Evolutionary conservation across 2,329 filamentous ascomycete genomes (phyloP).

Genomic region (Alternaria ventricosa): DNA sequence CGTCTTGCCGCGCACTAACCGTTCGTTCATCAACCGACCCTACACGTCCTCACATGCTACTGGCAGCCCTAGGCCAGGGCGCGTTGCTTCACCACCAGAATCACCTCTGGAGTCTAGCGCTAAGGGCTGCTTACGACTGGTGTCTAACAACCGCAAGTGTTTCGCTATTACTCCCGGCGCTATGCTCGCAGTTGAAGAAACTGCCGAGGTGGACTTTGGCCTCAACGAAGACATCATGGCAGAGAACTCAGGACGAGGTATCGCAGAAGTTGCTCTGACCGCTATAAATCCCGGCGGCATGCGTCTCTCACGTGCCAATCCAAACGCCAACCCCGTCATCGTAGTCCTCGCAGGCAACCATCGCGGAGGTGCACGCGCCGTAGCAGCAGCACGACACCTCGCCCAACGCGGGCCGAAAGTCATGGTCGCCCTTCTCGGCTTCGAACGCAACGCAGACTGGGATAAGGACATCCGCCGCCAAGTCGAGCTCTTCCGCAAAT

Average conservation of each 20-base stretch:
- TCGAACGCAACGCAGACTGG: constrained; percentile 81
- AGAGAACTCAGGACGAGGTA: constrained; percentile 87
- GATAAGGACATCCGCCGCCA: constrained; percentile 83
- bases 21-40: constrained; percentile 40
- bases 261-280: constrained; percentile 80
- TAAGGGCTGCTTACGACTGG: constrained; percentile 56
- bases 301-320: constrained; percentile 57
- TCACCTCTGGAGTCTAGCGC: constrained; percentile 43
- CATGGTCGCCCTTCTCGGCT: constrained; percentile 81
- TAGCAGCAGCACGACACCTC: constrained; percentile 86
- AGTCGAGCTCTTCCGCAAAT: constrained; percentile 80
- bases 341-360: constrained; percentile 96
- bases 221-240: constrained; percentile 89
- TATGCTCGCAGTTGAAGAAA: constrained; percentile 91
- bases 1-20: constrained; percentile 39
- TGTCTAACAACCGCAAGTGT: constrained; percentile 61
- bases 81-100: constrained; percentile 45
- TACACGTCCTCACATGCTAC: constrained; percentile 49
- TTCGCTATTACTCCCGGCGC: constrained; percentile 72
- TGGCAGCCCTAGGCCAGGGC: constrained; percentile 42
- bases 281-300: constrained; percentile 67
- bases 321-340: constrained; percentile 61
- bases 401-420: constrained; percentile 82
- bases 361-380: constrained; percentile 81
- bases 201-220: constrained; percentile 85